Base-by-base conservation (phyloP, 2,329 filamentous ascomycete genomes). In the Metarhizium brunneum region DNA sequence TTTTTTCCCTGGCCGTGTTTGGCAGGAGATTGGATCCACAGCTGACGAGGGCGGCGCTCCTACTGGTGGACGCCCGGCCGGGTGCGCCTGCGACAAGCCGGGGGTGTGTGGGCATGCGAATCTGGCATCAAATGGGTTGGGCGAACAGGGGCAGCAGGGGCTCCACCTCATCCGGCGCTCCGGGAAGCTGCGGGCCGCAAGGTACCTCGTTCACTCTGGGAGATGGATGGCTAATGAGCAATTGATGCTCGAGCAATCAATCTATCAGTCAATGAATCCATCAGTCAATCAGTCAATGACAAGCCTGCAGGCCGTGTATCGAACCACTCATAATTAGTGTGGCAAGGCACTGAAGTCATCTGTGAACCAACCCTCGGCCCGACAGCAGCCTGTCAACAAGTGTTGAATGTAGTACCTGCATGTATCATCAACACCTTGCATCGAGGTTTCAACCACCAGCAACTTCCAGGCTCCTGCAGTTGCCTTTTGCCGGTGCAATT, bases 121-220 rank as follows among this genome's bases (percentile, higher is more conserved):
- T 56, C 51, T 51, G 45, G 36, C 38, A 51, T 42, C 13, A 52
- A 54, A 57, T 57, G 55, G 52, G 55, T 54, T 57, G 52, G 52
- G 48, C 35, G 29, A 47, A 25, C 51, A 36, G 47, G 56, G 56
- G 10, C 13, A 11, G 4, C 38, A 14, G 38, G 38, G 10, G 38
- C 38, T 40, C 38, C 38, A 40, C 18, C 20, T 35, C 32, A 29
- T 52, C 50, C 50, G 25, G 54, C 48, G 47, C 50, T 38, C 29
- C 54, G 54, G 54, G 29, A 45, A 35, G 10, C 38, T 40, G 14
- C 38, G 38, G 38, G 14, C 11, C 38, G 38, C 5, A 11, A 16
- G 32, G 32, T 25, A 25, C 25, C 25, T 25, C 25, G 25, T 25
- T 25, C 25, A 3, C 20, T 25, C 20, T 25, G 25, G 25, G 25